Evolutionary conservation across 2,329 filamentous ascomycete genomes (phyloP), one percentile per base, ranked within the genome.

Genomic region (Fusarium denticulatum): DNA sequence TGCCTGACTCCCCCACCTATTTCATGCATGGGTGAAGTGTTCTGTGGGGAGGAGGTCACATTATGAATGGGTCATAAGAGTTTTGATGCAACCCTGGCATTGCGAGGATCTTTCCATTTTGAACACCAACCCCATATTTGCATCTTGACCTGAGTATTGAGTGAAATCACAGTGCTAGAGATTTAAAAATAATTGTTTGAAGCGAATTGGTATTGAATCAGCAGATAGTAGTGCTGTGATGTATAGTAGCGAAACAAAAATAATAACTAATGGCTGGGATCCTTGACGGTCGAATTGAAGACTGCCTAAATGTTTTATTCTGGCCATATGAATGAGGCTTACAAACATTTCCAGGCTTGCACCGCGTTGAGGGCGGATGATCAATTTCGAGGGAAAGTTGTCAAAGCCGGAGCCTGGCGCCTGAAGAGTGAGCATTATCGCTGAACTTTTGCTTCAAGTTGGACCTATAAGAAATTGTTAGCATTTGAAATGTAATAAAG

Each of bases 1-100:
- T 58, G 49, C 63, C 39, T 66, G 49, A 37, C 42, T 34, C 34
- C 60, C 60, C 63, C 63, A 58, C 63, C 50, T 40, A 28, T 37
- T 39, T 43, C 15, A 12, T 59, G 56, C 42, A 43, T 39, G 30
- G 32, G 18, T 40, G 56, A 64, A 32, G 30, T 39, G 43, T 65
- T 37, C 34, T 36, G 49, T 65, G 63, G 63, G 22, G 60, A 64
- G 32, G 37, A 49, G 40, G 47, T 30, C 7, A 20, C 47, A 28
- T 30, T 55, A 8, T n/a, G 37, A 63, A 30, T 66, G 52, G 63
- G 42, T 45, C 45, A 16, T 26, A 24, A 20, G 10, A 49, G 49
- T 16, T 30, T 7, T 1, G 12, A 65, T 58, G 49, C 42, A 37
- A 65, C 47, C 18, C 24, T 59, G 34, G 26, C 26, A 34, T 11